Conservation (phyloP, 257 asterid species). For the Plantago ovata region DNA sequence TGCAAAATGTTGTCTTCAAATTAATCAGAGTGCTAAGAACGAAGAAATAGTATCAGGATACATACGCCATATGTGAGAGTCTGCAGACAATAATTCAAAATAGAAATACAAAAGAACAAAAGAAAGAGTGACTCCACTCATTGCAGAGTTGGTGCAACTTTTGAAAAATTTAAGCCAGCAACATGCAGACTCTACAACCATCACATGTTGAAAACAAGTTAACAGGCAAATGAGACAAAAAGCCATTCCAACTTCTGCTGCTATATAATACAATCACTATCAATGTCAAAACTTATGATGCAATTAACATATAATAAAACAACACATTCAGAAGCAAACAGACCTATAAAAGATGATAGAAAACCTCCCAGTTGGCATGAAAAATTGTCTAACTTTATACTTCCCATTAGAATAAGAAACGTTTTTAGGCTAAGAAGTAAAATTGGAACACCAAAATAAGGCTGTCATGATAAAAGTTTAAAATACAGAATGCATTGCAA, state of each 20-base stretch:
- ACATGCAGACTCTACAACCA: neutral
- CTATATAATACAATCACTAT: too few species aligned
- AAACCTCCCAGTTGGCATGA: neutral
- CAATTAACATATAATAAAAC: neutral
- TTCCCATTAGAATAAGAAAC: too few species aligned
- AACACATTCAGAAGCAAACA: neutral
- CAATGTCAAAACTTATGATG: too few species aligned
- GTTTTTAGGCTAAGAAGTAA: too few species aligned
- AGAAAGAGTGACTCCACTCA: neutral
- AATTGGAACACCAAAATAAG: too few species aligned
- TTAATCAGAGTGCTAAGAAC: too few species aligned
- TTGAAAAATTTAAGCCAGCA: neutral
- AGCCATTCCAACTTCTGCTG: too few species aligned
- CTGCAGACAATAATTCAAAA: neutral
- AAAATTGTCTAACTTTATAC: too few species aligned
- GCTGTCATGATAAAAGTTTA: too few species aligned
- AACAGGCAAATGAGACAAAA: neutral
- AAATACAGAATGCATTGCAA: neutral
- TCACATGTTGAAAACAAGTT: constrained; percentile 1
- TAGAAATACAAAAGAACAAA: neutral
- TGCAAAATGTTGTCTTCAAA: neutral
- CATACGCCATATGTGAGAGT: neutral
- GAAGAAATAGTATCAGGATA: neutral
- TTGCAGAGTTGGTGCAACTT: neutral
- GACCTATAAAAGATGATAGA: neutral